These are phyloP conservation scores for Hura crepitans DNA, from an alignment of 441 rosid species.

Conservation along the genomic window DNA sequence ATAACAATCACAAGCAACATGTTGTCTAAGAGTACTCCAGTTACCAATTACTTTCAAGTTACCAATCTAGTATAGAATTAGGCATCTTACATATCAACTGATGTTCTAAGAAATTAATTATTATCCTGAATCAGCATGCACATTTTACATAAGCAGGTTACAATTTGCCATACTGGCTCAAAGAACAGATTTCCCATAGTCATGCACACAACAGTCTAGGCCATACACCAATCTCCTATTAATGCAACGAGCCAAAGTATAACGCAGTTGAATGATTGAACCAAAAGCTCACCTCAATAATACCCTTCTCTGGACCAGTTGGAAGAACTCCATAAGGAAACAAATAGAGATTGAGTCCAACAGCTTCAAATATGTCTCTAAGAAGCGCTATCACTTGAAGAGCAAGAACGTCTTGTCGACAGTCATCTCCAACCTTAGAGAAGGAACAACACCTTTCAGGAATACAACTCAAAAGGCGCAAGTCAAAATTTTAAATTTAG, in stretches of 20 bases:
- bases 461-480: constrained; percentile 11
- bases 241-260: constrained; percentile 2
- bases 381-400: constrained; percentile 97
- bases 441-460: neutral
- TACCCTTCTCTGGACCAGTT: constrained; percentile 92
- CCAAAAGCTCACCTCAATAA: constrained; percentile 69
- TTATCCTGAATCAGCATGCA: neutral
- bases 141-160: neutral
- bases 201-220: neutral
- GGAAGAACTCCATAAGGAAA: constrained; percentile 99
- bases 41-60: neutral
- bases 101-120: neutral
- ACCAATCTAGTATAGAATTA: neutral
- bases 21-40: neutral
- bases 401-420: constrained; percentile 98
- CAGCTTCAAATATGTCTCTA: constrained; percentile 83
- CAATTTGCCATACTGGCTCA: neutral
- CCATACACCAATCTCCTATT: neutral
- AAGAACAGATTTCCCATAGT: neutral
- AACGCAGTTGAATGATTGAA: neutral
- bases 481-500: constrained; percentile 4
- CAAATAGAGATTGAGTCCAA: constrained; percentile 78
- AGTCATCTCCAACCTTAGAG: constrained; percentile 95
- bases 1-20: neutral
- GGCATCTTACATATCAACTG: neutral